These are phyloP conservation scores for Prinsepia uniflora DNA, from an alignment of 306 rosid species.

Conservation along the genomic window DNA sequence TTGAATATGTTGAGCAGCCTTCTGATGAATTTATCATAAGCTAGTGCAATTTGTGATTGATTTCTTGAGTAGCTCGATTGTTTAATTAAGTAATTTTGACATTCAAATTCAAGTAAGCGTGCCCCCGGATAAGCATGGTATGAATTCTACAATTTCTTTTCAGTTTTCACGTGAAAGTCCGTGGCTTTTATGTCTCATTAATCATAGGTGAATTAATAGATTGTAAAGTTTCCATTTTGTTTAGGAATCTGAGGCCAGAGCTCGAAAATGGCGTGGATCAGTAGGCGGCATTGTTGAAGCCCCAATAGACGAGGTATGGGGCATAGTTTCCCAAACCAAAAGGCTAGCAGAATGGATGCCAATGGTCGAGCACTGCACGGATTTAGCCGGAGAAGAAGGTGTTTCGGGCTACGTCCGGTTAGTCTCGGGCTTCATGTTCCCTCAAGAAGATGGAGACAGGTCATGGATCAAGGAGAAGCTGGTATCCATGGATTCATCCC, in stretches of 20 bases:
- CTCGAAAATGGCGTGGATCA: constrained; percentile 65
- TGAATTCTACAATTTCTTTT: neutral
- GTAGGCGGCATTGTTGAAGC: constrained; percentile 58
- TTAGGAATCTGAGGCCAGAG: constrained; percentile 36
- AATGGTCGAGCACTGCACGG: constrained; percentile 67
- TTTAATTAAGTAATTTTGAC: neutral
- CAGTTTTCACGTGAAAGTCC: neutral
- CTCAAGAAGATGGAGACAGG: constrained; percentile 70
- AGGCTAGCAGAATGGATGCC: constrained; percentile 74
- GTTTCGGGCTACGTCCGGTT: constrained; percentile 52
- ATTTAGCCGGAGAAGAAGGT: constrained; percentile 58
- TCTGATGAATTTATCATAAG: neutral
- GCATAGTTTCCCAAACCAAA: constrained; percentile 49
- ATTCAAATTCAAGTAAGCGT: neutral
- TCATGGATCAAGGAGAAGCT: constrained; percentile 88
- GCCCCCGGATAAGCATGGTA: constrained; percentile 11
- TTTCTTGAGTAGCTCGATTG: neutral
- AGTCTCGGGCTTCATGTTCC: constrained; percentile 79
- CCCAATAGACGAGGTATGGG: constrained; percentile 61
- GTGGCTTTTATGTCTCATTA: neutral
- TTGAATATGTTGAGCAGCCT: neutral
- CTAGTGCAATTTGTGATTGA: neutral
- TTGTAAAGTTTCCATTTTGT: neutral
- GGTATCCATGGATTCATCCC: constrained; percentile 48
- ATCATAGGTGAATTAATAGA: neutral